Base-by-base conservation (phyloP, 2,329 filamentous ascomycete genomes). In the Bipolaris cookei region DNA sequence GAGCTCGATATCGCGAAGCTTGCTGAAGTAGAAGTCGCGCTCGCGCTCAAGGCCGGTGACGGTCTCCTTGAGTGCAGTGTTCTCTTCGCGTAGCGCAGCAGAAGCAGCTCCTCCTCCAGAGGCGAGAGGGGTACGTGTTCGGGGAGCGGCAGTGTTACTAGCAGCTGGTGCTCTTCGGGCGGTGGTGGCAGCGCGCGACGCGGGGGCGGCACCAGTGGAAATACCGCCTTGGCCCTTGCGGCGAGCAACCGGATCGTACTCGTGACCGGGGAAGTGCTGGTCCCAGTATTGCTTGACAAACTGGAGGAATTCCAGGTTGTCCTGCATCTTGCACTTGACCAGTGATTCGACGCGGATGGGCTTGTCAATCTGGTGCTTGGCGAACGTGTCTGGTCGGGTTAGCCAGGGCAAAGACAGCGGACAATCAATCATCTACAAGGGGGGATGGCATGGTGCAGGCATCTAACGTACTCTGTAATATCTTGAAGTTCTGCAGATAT, bases 241-340 rank as follows among this genome's bases (percentile, higher is more conserved):
- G 73, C 95, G 87, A 53, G 84, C 83, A 23, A 96, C 85, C 10
- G 95, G 92, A 76, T 99, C 95, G 82, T 99, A 99, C 64, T 98
- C 95, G 71, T 95, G 92, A 58, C 95, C 95, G 6, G 95, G 95
- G 80, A 91, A 99, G 83, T 97, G 92, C 76, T 97, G 91, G 74
- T 99, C 95, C 95, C 95, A 99, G 82, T 92, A 97, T 68, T 86
- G 84, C 86, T 99, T 99, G 58, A 89, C 89, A 90, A 92, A 99
- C 81, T 99, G 95, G 59, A 99, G 84, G 78, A 99, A 99, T 76
- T 98, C 95, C 70, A 99, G 90, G 82, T 99, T 99, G 79, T 99
- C 95, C 84, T 99, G 95, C 94, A 99, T 99, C 84, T 97, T 97
- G 84, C 95, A 99, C 80, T 98, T 99, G 71, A 95, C 87, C 58